These are phyloP conservation scores for Coffea humblotiana DNA, from an alignment of 305 asterid genomes.

Conservation along the genomic window DNA sequence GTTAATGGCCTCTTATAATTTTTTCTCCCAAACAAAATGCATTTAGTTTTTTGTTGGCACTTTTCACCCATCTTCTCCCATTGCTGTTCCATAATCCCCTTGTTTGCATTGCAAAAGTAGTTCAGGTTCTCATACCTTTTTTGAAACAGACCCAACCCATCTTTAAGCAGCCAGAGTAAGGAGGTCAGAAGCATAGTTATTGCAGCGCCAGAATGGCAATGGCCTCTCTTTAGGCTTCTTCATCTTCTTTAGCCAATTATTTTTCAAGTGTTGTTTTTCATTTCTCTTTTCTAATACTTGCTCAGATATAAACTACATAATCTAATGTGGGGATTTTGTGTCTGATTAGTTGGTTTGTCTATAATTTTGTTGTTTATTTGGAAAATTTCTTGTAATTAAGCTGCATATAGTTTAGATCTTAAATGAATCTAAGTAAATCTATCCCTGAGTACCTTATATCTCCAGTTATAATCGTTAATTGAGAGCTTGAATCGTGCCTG, in stretches of 20 bases:
- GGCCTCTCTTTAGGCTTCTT: not conserved
- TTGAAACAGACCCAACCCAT: not conserved
- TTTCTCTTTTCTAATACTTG: not conserved
- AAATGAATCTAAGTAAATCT: no score
- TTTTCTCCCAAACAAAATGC: not conserved
- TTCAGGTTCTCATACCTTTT: not conserved
- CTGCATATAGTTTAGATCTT: no score
- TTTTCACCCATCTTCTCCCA: not conserved
- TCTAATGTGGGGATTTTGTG: no score
- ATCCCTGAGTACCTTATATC: no score
- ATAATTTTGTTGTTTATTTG: no score
- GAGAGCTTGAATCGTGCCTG: no score
- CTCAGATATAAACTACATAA: not conserved
- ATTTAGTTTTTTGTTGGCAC: not conserved
- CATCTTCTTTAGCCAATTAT: not conserved
- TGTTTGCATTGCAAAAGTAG: not conserved
- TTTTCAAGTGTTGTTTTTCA: not conserved
- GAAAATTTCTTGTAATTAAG: no score
- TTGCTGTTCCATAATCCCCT: not conserved
- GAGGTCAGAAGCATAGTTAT: not conserved
- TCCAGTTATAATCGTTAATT: no score
- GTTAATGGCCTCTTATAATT: not conserved
- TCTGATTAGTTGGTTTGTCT: no score
- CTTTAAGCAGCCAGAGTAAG: not conserved
- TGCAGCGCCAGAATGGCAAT: not conserved